These are phyloP conservation scores for Skeletonema potamos DNA, from an alignment of 108 stramenopile species.

Conservation along the genomic window DNA sequence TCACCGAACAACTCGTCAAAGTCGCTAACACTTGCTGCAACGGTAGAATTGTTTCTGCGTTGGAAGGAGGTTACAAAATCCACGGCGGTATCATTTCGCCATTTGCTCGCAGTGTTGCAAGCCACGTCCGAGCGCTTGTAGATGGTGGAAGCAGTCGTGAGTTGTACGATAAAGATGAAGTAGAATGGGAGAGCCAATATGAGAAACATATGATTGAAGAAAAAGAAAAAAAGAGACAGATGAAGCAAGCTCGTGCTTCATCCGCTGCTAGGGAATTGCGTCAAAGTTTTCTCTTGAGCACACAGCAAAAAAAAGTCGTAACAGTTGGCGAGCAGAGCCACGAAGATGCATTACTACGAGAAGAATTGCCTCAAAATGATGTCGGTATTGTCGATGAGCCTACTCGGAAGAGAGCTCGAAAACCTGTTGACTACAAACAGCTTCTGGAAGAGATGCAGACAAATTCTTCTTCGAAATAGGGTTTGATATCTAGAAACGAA, in stretches of 20 bases:
- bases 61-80: slow-evolving; percentile 98
- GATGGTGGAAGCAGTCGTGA: slow-evolving; percentile 85
- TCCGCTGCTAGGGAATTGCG: slow-evolving; percentile 32
- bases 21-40: slow-evolving; percentile 94
- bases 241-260: slow-evolving; percentile 66
- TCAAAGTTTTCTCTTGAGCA: slow-evolving; percentile 18
- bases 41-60: slow-evolving; percentile 91
- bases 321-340: slow-evolving; percentile 12
- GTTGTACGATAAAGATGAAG: slow-evolving; percentile 68
- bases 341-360: slow-evolving; percentile 43
- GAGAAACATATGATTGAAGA: slow-evolving; percentile 84
- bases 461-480: neutral
- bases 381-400: slow-evolving; percentile 47
- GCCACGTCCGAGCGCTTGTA: slow-evolving; percentile 82
- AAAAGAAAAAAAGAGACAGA: slow-evolving; percentile 81
- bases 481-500: neutral
- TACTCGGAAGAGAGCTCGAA: slow-evolving; percentile 73
- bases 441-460: slow-evolving; percentile 74
- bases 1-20: slow-evolving; percentile 91
- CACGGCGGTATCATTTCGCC: slow-evolving; percentile 89
- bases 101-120: slow-evolving; percentile 87
- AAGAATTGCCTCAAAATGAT: slow-evolving; percentile 16
- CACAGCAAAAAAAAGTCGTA: slow-evolving; percentile 2
- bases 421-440: slow-evolving; percentile 83
- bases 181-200: slow-evolving; percentile 85